Evolutionary conservation across 768 basidiomycete genomes (phyloP), one percentile per base, ranked within the genome.

Genomic region (Boletus barrowsii): DNA sequence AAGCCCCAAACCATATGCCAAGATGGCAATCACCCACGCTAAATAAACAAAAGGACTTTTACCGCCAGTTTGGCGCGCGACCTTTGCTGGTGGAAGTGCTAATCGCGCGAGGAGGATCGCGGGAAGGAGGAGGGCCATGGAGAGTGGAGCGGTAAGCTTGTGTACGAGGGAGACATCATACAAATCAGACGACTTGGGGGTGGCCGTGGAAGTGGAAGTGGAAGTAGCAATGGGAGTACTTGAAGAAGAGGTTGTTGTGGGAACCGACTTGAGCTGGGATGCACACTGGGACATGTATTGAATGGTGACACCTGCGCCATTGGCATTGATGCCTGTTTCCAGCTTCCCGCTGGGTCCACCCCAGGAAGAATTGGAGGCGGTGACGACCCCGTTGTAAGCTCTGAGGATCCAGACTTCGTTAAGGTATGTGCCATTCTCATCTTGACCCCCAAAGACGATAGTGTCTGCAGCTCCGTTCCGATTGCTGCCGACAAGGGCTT

Each of bases 381-480:
- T 79, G 51, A 88, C 63, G 32, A 77, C 68, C n/a, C 76, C 85
- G 56, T 78, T 76, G 68, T 91, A 92, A 5, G 87, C 80, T 49
- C 90, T 76, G 56, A 93, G 75, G 9, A 93, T 67, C 90, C 90
- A 93, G 11, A 93, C 64, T 52, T 93, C 90, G 39, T 83, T 79
- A 4, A 90, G 75, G 63, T 88, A 84, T 24, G 74, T 80, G 14
- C 90, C 90, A 51, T 73, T 66, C 42, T 75, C 73, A 65, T 90
- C 88, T 60, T 79, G 79, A 39, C 90, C 90, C 33, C 90, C 90
- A 58, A 90, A 93, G 10, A 92, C 81, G 42, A 93, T 78, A 17
- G 82, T 86, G 64, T 93, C 90, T 24, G 87, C 76, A 18, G 79
- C 80, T 18, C 61, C 61, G 22, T 62, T 66, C 22, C 80, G 76